These are phyloP conservation scores for Westerdykella aurantiaca DNA, from an alignment of 2,329 filamentous ascomycete species.

Conservation along the genomic window DNA sequence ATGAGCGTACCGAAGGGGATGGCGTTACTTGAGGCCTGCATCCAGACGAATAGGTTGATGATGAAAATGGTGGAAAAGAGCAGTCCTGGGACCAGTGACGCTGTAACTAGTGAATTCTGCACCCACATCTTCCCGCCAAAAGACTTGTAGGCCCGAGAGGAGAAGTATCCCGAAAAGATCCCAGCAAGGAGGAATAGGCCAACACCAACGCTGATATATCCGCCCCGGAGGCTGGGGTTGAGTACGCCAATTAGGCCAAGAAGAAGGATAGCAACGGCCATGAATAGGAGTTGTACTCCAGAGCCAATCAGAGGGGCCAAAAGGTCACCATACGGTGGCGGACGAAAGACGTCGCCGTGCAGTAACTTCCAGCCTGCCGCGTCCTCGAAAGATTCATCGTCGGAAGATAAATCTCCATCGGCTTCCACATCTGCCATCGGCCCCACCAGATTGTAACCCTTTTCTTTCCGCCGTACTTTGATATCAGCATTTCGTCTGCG, in stretches of 20 bases:
- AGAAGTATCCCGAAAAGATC: conserved; percentile 82
- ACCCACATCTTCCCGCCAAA: conserved; percentile 71
- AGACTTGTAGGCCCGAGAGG: conserved; percentile 73
- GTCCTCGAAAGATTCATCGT: no score
- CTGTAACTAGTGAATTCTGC: conserved; percentile 69
- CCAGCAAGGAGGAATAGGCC: conserved; percentile 80
- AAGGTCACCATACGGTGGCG: no score
- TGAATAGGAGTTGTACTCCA: no score
- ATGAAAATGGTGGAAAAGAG: conserved; percentile 70
- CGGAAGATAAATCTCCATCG: no score
- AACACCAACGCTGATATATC: conserved; percentile 77
- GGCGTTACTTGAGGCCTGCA: conserved; percentile 80
- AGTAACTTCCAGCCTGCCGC: no score
- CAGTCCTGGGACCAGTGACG: conserved; percentile 71
- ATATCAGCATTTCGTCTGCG: conserved; percentile 49
- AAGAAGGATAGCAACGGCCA: no score
- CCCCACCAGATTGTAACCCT: no score
- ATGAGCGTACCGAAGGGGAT: conserved; percentile 76
- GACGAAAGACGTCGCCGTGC: no score
- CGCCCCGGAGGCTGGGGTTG: conserved; percentile 66
- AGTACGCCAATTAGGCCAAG: no score
- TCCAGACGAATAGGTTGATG: conserved; percentile 85
- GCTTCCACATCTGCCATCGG: no score
- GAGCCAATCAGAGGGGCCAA: no score
- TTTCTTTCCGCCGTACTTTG: no score